phyloP scores from a whole-genome alignment of 768 basidiomycete genomes.

The Leccinum ochraceum region DNA sequence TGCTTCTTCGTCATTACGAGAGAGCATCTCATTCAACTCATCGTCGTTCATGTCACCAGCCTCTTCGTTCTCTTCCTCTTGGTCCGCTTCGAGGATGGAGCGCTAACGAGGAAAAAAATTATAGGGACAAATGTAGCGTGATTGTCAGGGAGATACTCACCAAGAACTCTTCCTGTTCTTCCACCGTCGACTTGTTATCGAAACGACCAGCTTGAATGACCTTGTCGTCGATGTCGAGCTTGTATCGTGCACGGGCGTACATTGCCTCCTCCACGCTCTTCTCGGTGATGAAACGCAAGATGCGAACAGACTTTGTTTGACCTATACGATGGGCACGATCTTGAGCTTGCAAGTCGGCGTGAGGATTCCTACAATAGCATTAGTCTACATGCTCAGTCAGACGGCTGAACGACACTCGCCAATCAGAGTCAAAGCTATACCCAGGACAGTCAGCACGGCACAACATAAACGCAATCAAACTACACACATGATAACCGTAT shows the following conservation, averaged over 20 bases:
- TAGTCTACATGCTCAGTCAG: neutral
- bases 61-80: slow-evolving; percentile 88
- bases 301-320: slow-evolving; percentile 96
- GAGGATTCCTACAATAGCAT: slow-evolving; percentile 76
- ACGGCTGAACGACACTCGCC: slow-evolving; percentile 36
- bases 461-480: neutral
- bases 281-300: slow-evolving; percentile 95
- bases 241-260: slow-evolving; percentile 91
- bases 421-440: slow-evolving; percentile 76
- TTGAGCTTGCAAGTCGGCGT: slow-evolving; percentile 98
- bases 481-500: slow-evolving; percentile 91
- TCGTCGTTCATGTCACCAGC: slow-evolving; percentile 92
- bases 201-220: slow-evolving; percentile 99
- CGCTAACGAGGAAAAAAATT: slow-evolving; percentile 48
- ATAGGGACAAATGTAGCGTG: neutral
- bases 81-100: slow-evolving; percentile 86
- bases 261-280: slow-evolving; percentile 99
- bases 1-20: slow-evolving; percentile 80
- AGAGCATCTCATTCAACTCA: slow-evolving; percentile 90
- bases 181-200: slow-evolving; percentile 97
- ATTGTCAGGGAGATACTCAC: slow-evolving; percentile 42
- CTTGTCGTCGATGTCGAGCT: slow-evolving; percentile 98
- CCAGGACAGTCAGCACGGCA: slow-evolving; percentile 10
- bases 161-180: slow-evolving; percentile 95
- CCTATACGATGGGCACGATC: slow-evolving; percentile 99